phyloP scores from a whole-genome alignment of 495 filamentous ascomycete species.

The Tetracladium marchalianum region DNA sequence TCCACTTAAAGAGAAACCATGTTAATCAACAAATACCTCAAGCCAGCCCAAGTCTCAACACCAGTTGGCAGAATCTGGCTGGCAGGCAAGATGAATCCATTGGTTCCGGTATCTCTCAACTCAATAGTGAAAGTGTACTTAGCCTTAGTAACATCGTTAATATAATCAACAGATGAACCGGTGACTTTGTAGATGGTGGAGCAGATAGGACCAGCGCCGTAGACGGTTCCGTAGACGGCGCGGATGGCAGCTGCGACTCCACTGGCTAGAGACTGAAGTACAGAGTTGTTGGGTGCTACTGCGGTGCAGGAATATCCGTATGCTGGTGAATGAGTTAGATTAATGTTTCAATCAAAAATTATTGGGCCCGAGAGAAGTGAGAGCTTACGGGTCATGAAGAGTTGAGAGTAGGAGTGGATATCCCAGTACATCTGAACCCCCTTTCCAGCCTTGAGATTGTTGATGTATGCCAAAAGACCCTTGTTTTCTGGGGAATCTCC shows the following conservation, averaged over 20 bases:
- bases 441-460: constrained; percentile 26
- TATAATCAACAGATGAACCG: constrained; percentile 45
- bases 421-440: constrained; percentile 53
- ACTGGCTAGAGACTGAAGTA: background rate
- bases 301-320: constrained; percentile 8
- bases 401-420: constrained; percentile 49
- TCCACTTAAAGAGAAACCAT: background rate
- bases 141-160: constrained; percentile 37
- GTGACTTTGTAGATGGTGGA: constrained; percentile 48
- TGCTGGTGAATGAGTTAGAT: constrained; percentile 25
- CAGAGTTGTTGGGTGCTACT: background rate
- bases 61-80: constrained; percentile 1
- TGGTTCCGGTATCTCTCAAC: constrained; percentile 35
- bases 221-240: constrained; percentile 30
- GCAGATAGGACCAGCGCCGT: constrained; percentile 41
- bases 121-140: constrained; percentile 48
- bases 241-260: constrained; percentile 30
- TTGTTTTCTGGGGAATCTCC: constrained; percentile 41
- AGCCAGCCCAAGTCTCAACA: constrained; percentile 1
- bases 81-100: constrained; percentile 47
- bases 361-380: constrained; percentile 14
- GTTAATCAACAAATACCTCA: constrained; percentile 2
- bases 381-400: constrained; percentile 17
- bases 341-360: constrained; percentile 37
- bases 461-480: constrained; percentile 30